Evolutionary conservation across 169 alveolate genomes (phyloP), one percentile per base, ranked within the genome.

Genomic region (Miamiensis avidus): DNA sequence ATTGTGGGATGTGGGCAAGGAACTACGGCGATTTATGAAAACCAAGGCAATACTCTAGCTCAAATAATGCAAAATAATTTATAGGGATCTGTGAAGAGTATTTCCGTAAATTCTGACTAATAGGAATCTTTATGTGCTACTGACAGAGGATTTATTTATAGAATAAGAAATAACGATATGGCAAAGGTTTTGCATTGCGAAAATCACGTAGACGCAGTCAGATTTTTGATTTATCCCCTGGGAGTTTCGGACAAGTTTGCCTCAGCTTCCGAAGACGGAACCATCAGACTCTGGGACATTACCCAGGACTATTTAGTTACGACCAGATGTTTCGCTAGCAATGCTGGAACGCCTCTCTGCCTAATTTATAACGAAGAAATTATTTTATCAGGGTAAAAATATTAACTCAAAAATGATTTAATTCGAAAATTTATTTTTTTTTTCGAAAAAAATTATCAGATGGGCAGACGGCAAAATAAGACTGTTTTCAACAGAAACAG

Each of bases 1-100:
- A 76, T 93, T 30, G 93, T 91, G 74, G 97, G 98, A 76, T 95
- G 96, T 16, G 98, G 98, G 34, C 95, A 95, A 84, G 98, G 98
- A 32, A 84, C 90, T 25, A 81, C 93, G n/a, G 95, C 89, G 6
- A 76, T 90, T 29, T 95, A 87, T 89, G 87, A 92, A 77, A 91
- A 91, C 20, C 92, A 91, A 64, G 93, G 90, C 69, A 87, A 85
- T n/a, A 89, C 91, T 85, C 84, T 95, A 73, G 90, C 87, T 74
- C 94, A 92, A 73, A 77, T 90, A 20, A 81, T 85, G 76, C 91
- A 91, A 85, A 91, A 89, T 64, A 81, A 91, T n/a, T 82, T 95
- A 76, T 86, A 84, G 31, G 97, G 97, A 1, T 87, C 94, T 29
- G 89, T 95, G 15, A 89, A 92, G 65, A 88, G 92, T 27, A 86